A percentile compares a stretch with the other conserved stretches of the same genome.
Evolutionary conservation across 2,329 filamentous ascomycete genomes (phyloP).

Genomic region (Geosmithia flava): DNA sequence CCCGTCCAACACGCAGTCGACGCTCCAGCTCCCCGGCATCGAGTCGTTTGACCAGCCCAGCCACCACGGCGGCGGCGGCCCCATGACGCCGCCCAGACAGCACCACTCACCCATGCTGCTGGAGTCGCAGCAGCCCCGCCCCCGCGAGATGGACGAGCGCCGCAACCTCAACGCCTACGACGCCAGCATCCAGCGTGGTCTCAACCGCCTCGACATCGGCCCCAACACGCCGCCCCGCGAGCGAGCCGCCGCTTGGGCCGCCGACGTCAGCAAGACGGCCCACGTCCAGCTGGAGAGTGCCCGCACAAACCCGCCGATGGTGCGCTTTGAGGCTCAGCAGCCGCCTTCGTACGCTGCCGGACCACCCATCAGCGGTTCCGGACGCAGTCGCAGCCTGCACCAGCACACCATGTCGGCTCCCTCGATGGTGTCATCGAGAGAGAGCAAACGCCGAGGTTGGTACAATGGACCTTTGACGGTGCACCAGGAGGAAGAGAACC

Average conservation of each 20-base stretch:
- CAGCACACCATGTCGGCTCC: conserved; percentile 51
- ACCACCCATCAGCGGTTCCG: conserved; percentile 16
- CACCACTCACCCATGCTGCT: conserved; percentile 67
- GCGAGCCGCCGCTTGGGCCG: conserved; percentile 41
- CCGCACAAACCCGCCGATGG: conserved; percentile 30
- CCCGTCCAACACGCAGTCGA: conserved; percentile 38
- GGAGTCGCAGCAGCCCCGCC: conserved; percentile 37
- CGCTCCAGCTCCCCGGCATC: conserved; percentile 71
- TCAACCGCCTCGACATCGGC: conserved; percentile 55
- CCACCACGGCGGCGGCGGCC: background rate
- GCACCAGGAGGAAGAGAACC: conserved; percentile 19
- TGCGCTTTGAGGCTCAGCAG: conserved; percentile 41
- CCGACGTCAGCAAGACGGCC: conserved; percentile 41
- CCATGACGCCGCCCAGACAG: conserved; percentile 19
- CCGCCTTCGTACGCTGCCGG: conserved; percentile 10
- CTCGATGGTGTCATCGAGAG: conserved; percentile 40
- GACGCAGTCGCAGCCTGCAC: conserved; percentile 24
- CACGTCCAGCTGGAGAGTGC: conserved; percentile 40
- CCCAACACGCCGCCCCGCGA: conserved; percentile 37
- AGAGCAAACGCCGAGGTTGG: conserved; percentile 58
- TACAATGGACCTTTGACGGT: conserved; percentile 43
- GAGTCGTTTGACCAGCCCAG: conserved; percentile 72
- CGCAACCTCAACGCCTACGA: conserved; percentile 50
- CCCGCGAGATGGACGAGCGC: conserved; percentile 25
- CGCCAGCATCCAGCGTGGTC: conserved; percentile 49